A percentile compares a stretch with the other conserved stretches of the same genome.
Evolutionary conservation across 2,329 filamentous ascomycete species (phyloP).

Genomic region (Botrytis sinoallii): DNA sequence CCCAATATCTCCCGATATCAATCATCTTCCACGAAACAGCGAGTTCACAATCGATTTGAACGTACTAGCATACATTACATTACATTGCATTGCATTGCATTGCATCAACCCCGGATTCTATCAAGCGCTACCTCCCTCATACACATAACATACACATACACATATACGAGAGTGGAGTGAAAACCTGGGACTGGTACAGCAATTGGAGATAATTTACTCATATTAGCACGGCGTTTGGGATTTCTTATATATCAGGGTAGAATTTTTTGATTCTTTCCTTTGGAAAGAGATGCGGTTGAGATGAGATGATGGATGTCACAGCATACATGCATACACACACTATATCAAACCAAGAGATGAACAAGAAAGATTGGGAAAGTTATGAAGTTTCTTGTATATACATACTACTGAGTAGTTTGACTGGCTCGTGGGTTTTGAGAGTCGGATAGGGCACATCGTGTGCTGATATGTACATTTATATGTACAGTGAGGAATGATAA

Average conservation of each 20-base stretch:
- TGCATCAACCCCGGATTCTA: background rate
- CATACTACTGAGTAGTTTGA: background rate
- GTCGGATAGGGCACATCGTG: background rate
- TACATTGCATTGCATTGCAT: background rate
- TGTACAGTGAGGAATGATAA: background rate
- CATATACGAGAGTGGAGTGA: background rate
- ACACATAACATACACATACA: background rate
- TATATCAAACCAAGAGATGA: background rate
- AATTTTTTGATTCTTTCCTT: background rate
- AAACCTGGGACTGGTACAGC: background rate
- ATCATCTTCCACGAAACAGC: background rate
- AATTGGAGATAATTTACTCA: background rate
- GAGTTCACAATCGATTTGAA: background rate
- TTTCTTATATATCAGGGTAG: background rate
- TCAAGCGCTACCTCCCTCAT: background rate
- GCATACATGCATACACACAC: background rate
- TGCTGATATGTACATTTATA: background rate
- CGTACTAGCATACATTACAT: background rate
- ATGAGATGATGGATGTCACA: background rate
- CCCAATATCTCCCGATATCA: background rate
- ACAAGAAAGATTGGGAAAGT: background rate
- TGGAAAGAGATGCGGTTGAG: background rate
- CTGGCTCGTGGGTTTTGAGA: background rate
- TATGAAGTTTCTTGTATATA: background rate
- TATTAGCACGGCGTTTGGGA: background rate